A percentile compares a stretch with the other conserved stretches of the same genome.
These are phyloP conservation scores for Withania somnifera DNA, from an alignment of 305 asterid genomes.

Conservation along the genomic window DNA sequence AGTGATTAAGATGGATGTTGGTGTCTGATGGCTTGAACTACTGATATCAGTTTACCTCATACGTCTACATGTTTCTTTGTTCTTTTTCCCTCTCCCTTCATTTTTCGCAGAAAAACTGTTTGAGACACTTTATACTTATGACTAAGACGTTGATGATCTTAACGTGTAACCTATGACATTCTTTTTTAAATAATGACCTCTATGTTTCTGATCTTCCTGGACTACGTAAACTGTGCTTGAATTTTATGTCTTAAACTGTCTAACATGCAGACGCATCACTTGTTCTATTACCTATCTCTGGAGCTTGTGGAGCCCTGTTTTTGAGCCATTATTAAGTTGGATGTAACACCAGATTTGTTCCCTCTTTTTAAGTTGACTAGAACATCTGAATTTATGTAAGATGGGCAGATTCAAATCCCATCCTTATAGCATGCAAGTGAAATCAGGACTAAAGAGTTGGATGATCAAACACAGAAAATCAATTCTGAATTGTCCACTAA, in stretches of 20 bases:
- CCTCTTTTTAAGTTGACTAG: background rate
- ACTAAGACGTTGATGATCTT: background rate
- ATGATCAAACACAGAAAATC: too few relatives aligned
- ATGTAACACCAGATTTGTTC: background rate
- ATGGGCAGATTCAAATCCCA: background rate
- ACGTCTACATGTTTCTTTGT: background rate
- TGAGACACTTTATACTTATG: background rate
- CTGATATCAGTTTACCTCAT: background rate
- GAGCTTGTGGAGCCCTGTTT: background rate
- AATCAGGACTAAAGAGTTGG: too few relatives aligned
- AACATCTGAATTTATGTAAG: background rate
- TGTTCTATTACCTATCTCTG: background rate
- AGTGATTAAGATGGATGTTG: constrained; percentile 1
- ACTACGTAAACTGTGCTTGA: background rate
- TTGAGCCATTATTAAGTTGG: background rate
- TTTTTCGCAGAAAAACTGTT: background rate
- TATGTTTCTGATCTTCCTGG: background rate
- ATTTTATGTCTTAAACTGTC: background rate
- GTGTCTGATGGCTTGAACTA: background rate
- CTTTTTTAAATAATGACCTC: background rate
- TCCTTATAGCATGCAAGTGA: background rate
- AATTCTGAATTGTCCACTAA: too few relatives aligned
- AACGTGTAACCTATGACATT: background rate
- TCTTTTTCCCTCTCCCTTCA: background rate
- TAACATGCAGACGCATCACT: background rate